A percentile compares a stretch with the other conserved stretches of the same genome.
These are phyloP conservation scores for Strigomonas culicis DNA, from an alignment of 208 protist genomes.

Conservation along the genomic window DNA sequence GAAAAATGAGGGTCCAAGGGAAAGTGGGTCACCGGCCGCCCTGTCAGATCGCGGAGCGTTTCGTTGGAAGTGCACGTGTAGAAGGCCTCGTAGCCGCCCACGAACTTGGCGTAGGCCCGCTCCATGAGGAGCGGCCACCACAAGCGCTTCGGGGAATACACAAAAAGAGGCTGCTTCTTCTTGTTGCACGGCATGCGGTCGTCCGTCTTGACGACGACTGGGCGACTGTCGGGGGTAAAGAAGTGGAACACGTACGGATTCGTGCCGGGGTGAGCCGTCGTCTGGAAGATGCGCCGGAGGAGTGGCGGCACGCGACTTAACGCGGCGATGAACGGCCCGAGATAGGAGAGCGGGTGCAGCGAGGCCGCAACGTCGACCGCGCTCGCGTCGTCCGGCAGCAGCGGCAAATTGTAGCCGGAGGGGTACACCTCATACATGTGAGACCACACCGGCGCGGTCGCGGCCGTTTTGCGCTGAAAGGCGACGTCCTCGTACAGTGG, in stretches of 20 bases:
- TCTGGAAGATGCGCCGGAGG: conserved; percentile 61
- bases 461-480: conserved; percentile 34
- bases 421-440: conserved; percentile 75
- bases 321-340: conserved; percentile 76
- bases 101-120: conserved; percentile 91
- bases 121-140: conserved; percentile 85
- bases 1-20: conserved; percentile 61
- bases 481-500: conserved; percentile 43
- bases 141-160: conserved; percentile 34
- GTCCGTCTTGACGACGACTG: conserved; percentile 69
- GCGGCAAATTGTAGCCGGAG: conserved; percentile 28
- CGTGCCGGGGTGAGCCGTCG: conserved; percentile 45
- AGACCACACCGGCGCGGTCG: conserved; percentile 54
- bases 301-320: conserved; percentile 53
- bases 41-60: conserved; percentile 83
- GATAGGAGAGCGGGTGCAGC: conserved; percentile 39
- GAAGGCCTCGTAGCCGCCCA: conserved; percentile 75
- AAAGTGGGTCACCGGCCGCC: conserved; percentile 74
- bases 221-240: conserved; percentile 77
- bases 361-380: conserved; percentile 39
- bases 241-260: conserved; percentile 72
- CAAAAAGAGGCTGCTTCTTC: conserved; percentile 49
- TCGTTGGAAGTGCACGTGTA: conserved; percentile 81
- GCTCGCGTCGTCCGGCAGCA: conserved; percentile 25
- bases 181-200: conserved; percentile 64